Conservation (phyloP, 2,329 filamentous ascomycete species). For the Cladophialophora exuberans region DNA sequence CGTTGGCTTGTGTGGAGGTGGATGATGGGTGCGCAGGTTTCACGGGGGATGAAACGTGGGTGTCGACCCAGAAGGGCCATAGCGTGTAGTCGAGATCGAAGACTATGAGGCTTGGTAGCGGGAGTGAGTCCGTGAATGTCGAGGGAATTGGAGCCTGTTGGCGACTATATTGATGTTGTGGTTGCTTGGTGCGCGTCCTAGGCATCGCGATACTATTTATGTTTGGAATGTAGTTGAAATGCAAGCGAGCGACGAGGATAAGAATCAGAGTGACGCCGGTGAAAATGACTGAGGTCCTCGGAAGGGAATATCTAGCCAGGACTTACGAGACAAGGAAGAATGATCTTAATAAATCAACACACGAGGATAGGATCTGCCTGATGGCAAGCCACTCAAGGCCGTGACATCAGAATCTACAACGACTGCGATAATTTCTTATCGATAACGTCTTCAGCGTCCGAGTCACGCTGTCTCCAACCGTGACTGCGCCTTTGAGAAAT, state of each 20-base stretch:
- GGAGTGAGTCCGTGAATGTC: conserved; percentile 67
- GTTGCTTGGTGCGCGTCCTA: conserved; percentile 9
- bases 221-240: not conserved
- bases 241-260: not conserved
- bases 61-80: conserved; percentile 99
- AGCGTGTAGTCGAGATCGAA: conserved; percentile 98
- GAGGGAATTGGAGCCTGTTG: conserved; percentile 31
- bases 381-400: not conserved
- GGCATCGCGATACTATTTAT: conserved; percentile 6
- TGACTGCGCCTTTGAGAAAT: not conserved
- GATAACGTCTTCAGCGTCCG: not conserved
- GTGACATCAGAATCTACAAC: too few relatives aligned
- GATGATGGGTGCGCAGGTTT: conserved; percentile 51
- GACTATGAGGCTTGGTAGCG: conserved; percentile 80
- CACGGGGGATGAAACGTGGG: conserved; percentile 78
- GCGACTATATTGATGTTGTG: conserved; percentile 1
- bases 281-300: not conserved
- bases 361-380: conserved; percentile 1
- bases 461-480: not conserved
- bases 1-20: not conserved
- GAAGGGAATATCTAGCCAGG: not conserved
- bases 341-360: conserved; percentile 4
- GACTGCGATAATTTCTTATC: not conserved
- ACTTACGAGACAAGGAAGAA: not conserved
- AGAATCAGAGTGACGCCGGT: not conserved